Evolutionary conservation across 768 basidiomycete species (phyloP).

Genomic region (Lentinus brumalis): DNA sequence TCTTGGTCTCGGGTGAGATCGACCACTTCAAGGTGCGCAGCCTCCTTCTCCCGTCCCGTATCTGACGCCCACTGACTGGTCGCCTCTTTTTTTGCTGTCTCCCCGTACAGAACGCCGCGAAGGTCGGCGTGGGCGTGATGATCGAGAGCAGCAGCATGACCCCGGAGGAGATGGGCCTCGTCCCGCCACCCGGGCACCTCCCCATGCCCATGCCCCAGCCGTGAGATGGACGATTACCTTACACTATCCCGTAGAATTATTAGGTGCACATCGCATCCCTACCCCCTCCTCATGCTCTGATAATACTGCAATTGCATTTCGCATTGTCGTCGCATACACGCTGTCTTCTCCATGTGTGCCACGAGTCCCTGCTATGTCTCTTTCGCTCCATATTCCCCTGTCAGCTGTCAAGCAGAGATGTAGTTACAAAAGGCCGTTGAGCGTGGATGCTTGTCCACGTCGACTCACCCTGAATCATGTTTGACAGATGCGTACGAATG

Average conservation of each 20-base stretch:
- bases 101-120: conserved; percentile 74
- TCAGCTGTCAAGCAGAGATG: too few relatives aligned
- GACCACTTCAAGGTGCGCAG: conserved; percentile 90
- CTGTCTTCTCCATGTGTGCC: background rate
- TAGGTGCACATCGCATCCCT: conserved; percentile 14
- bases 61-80: background rate
- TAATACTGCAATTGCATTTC: conserved; percentile 18
- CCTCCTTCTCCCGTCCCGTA: background rate
- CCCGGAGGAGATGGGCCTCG: conserved; percentile 75
- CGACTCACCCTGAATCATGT: too few relatives aligned
- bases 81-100: background rate
- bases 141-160: conserved; percentile 85
- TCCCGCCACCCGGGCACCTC: conserved; percentile 28
- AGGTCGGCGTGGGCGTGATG: conserved; percentile 97
- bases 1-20: conserved; percentile 94
- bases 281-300: conserved; percentile 23
- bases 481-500: too few relatives aligned
- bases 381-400: too few relatives aligned
- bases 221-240: conserved; percentile 12
- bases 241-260: conserved; percentile 18
- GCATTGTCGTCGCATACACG: conserved; percentile 10
- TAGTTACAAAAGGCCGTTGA: too few relatives aligned
- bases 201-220: conserved; percentile 18
- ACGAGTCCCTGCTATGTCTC: too few relatives aligned
- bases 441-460: too few relatives aligned